Base-by-base conservation (phyloP, 352 stramenopile genomes). In the Elongisporangium anandrum region DNA sequence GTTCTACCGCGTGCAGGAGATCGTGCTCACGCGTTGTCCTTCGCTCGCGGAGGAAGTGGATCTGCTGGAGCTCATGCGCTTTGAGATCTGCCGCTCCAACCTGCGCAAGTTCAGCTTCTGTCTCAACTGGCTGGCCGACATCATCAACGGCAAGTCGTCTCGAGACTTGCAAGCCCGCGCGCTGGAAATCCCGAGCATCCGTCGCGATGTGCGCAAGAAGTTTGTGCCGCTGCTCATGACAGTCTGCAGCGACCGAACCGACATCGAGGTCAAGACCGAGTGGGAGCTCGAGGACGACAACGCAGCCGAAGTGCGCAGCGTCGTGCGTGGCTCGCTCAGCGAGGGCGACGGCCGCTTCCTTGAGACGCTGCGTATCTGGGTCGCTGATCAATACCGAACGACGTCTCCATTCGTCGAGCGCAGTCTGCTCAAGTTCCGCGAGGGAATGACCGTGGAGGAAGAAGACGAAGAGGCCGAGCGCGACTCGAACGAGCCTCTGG, bases 1-100 rank as follows among this genome's bases (percentile, higher is more conserved):
- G 47, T 94, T 94, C 57, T 87, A 87, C 57, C 85, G 85, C 23
- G 81, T 89, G 49, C 80, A 94, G 59, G 83, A 92, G 62, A 70
- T 94, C 13, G 80, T 87, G 54, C 63, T 93, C 3, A 74, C 66
- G 10, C 82, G 82, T 23, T 93, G 84, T 51, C 59, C 78, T 21
- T 80, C 81, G 8, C 65, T 94, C 8, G 66, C 61, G 1, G 70
- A 86, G 17, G 79, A 92, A 51, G 69, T 88, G 10, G 81, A 92
- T 48, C 68, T 92, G 47, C 63, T 94, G 16, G 85, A 92, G 67
- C 72, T 94, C 20, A 72, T 94, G 63, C 85, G 85, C 20, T 94
- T 92, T 57, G 85, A 94, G 64, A 94, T 94, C 54, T 94, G 85
- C 47, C 79, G 81, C 51, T 88, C 78, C n/a, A 94, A 91, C 45